Base-by-base conservation (phyloP, 2,329 filamentous ascomycete genomes). In the Penicillium rolfsii region DNA sequence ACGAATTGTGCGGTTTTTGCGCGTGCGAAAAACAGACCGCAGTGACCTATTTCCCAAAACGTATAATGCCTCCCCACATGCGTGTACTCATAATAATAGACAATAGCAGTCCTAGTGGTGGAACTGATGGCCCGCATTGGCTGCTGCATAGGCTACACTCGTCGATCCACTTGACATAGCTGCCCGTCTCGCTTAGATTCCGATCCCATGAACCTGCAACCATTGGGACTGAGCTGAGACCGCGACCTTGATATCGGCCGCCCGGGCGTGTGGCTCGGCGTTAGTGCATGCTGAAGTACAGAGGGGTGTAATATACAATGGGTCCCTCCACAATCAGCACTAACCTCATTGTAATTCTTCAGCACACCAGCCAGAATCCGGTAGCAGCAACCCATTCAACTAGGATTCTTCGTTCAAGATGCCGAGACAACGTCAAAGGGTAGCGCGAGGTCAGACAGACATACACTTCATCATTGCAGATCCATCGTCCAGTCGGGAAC, bases 381-480 rank as follows among this genome's bases (percentile, higher is more conserved):
- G 7, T 28, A 33, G 8, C 7, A 33, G 8, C 8, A 50, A 11
- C 12, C 11, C 14, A 35, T 50, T 30, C 14, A 30, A 6, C n/a
- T 2, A 3, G 4, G 48, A 30, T 0, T 12, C 11, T 35, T 50
- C 33, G 4, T 5, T 4, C 19, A 35, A 50, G 1, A 50, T 50
- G 48, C 48, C 48, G 48, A 50, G 48, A 35, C 48, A 50, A 35
- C 22, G 30, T 8, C 30, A 50, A 24, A 50, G n/a, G 9, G 33
- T 30, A 14, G n/a, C 28, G n/a, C 28, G n/a, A 16, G 28, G 28
- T 12, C 40, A 46, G 12, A 33, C 45, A 19, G 46, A 48, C 19
- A 40, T 60, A 14, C 38, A 55, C 14, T 60, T 60, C 40, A 57
- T 60, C 30, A 60, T 49, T n/a, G 41, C 46, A 22, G 48, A 60